Percentiles rank a stretch among this genome's conserved stretches.
Evolutionary conservation across 2,329 filamentous ascomycete genomes (phyloP).

Genomic region (Penicillium sp.): DNA sequence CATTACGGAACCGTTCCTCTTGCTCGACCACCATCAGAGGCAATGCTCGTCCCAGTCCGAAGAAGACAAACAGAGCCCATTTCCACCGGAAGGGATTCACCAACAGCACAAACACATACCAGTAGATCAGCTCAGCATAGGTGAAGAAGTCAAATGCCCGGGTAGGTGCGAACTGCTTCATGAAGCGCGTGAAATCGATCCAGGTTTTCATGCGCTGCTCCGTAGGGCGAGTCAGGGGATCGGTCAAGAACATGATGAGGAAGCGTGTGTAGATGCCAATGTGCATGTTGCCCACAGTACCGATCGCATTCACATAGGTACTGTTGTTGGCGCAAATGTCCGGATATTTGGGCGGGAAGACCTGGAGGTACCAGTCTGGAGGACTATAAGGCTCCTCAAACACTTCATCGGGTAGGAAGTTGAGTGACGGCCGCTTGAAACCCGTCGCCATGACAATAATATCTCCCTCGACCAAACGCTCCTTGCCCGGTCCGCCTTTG

Average conservation of each 20-base stretch:
- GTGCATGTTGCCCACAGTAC: conserved; percentile 79
- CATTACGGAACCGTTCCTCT: conserved; percentile 48
- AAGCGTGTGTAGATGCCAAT: conserved; percentile 86
- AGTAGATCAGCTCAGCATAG: conserved; percentile 76
- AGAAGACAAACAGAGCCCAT: conserved; percentile 78
- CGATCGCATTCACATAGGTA: conserved; percentile 75
- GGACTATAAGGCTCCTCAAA: conserved; percentile 69
- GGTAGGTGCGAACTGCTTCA: conserved; percentile 65
- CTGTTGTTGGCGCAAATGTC: conserved; percentile 76
- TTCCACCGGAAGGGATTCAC: conserved; percentile 88
- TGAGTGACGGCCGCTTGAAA: conserved; percentile 65
- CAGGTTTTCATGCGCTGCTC: conserved; percentile 73
- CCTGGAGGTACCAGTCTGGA: conserved; percentile 84
- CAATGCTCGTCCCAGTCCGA: conserved; percentile 62
- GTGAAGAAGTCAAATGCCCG: conserved; percentile 86
- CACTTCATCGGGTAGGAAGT: conserved; percentile 66
- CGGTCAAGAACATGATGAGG: conserved; percentile 76
- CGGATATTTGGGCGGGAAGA: conserved; percentile 69
- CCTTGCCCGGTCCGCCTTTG: conserved; percentile 64
- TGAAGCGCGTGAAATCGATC: conserved; percentile 73
- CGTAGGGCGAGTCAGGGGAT: conserved; percentile 67
- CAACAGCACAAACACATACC: conserved; percentile 72
- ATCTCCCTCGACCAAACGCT: conserved; percentile 63
- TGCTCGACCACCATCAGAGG: conserved; percentile 60
- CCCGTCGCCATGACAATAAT: conserved; percentile 80